phyloP scores from a whole-genome alignment of 2,329 filamentous ascomycete genomes.

The Aspergillus sp. region DNA sequence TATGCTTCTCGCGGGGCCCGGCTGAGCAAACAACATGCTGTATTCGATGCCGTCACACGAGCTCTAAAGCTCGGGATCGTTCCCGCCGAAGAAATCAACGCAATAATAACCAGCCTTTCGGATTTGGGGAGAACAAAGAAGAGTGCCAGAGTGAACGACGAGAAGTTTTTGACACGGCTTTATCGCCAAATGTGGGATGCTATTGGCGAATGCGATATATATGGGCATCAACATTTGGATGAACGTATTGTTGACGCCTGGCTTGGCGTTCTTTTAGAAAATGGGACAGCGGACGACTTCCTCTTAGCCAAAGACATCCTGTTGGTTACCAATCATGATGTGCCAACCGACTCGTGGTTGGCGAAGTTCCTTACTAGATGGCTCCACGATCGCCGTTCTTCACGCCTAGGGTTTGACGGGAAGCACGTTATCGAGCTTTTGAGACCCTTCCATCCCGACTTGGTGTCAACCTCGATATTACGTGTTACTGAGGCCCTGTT shows the following conservation, averaged over 20 bases:
- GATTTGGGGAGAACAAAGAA: constrained; percentile 12
- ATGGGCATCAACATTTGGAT: constrained; percentile 34
- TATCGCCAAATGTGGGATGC: constrained; percentile 39
- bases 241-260: constrained; percentile 30
- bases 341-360: constrained; percentile 20
- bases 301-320: constrained; percentile 32
- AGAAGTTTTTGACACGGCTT: constrained; percentile 20
- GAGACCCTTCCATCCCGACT: constrained; percentile 23
- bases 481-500: constrained; percentile 33
- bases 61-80: constrained; percentile 37
- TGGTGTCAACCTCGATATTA: constrained; percentile 29
- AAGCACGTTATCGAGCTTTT: constrained; percentile 23
- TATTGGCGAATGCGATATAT: constrained; percentile 36
- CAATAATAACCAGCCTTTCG: constrained; percentile 32
- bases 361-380: constrained; percentile 28
- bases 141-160: constrained; percentile 16
- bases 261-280: constrained; percentile 29
- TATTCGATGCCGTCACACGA: constrained; percentile 28
- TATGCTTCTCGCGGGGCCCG: constrained; percentile 21
- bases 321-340: constrained; percentile 18
- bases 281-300: constrained; percentile 15
- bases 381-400: constrained; percentile 18
- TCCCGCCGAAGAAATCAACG: constrained; percentile 31
- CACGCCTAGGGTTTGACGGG: constrained; percentile 6
- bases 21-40: constrained; percentile 17